Evolutionary conservation across 2,329 filamentous ascomycete genomes (phyloP), one percentile per base, ranked within the genome.

Genomic region (Aspergillus fumigatus): DNA sequence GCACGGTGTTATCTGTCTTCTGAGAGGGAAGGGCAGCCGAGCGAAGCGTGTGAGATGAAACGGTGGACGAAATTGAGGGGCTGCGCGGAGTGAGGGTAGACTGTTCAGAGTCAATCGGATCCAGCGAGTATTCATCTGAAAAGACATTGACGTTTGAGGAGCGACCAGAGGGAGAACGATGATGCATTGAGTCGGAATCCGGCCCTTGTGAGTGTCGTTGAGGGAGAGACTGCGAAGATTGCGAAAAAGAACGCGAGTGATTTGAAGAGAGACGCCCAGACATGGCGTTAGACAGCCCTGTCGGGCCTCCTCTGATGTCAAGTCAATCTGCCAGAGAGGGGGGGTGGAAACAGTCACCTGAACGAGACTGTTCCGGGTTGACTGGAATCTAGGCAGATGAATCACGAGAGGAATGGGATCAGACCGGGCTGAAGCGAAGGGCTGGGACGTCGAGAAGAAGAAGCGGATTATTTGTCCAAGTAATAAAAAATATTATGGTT

Each of bases 71-170:
- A 21, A 66, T 51, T 19, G 67, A 70, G 17, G 67, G 64, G 50
- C 65, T 71, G 59, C 65, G 61, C 51, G 64, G 66, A 35, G 65
- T 67, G 38, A 67, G 65, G 50, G 69, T 67, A 51, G 70, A 64
- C 53, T 65, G 65, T 62, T 70, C 67, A 54, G 67, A 55, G 56
- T 77, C 69, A 50, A 76, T 66, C 11, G 73, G 68, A 59, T 79
- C 75, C 61, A 79, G 62, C 8, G 77, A 77, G 62, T 76, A 78
- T 45, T 79, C 77, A 62, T 80, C 78, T 58, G 77, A 77, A 65
- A 80, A 80, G 40, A 80, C 71, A 64, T 80, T 75, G 49, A 73
- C 71, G 59, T 76, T 74, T 45, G 71, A 69, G 35, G 64, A 69
- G 59, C 63, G 68, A 68, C 62, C 60, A 55, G 70, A 67, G 45